Conservation (phyloP, 805 yeast genomes). For the Naumovozyma castellii region DNA sequence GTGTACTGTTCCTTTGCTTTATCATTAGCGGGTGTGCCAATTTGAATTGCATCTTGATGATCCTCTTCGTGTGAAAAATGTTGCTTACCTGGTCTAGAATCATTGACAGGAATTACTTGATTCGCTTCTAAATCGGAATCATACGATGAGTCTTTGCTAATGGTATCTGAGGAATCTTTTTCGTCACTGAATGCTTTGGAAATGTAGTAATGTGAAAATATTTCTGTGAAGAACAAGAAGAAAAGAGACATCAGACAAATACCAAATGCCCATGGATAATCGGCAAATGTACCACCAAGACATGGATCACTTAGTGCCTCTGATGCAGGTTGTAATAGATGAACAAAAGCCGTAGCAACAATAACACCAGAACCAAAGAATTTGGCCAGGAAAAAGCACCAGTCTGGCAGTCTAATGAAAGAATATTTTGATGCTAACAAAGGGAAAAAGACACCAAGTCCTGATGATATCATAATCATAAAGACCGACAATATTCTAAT, state of each 20-base stretch:
- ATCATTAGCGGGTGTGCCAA: conserved; percentile 9
- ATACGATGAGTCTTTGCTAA: not conserved
- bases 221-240: conserved; percentile 40
- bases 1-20: conserved; percentile 38
- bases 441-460: conserved; percentile 54
- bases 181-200: conserved; percentile 23
- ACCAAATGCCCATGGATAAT: conserved; percentile 50
- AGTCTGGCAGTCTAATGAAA: conserved; percentile 46
- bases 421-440: conserved; percentile 50
- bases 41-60: conserved; percentile 11
- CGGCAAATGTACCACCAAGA: conserved; percentile 49
- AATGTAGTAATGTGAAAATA: conserved; percentile 38
- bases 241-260: conserved; percentile 42
- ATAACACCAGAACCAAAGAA: conserved; percentile 81
- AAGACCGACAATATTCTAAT: conserved; percentile 52
- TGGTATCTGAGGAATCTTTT: not conserved
- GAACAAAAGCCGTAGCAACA: conserved; percentile 73
- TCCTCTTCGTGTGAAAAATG: conserved; percentile 6
- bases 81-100: conserved; percentile 5
- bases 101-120: not conserved
- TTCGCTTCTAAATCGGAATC: not conserved
- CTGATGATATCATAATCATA: conserved; percentile 48
- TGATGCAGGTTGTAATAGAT: conserved; percentile 59
- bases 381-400: conserved; percentile 59
- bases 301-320: conserved; percentile 47